Evolutionary conservation across 768 basidiomycete genomes (phyloP), one percentile per base, ranked within the genome.

Genomic region (Tricholoma hemisulphureum): DNA sequence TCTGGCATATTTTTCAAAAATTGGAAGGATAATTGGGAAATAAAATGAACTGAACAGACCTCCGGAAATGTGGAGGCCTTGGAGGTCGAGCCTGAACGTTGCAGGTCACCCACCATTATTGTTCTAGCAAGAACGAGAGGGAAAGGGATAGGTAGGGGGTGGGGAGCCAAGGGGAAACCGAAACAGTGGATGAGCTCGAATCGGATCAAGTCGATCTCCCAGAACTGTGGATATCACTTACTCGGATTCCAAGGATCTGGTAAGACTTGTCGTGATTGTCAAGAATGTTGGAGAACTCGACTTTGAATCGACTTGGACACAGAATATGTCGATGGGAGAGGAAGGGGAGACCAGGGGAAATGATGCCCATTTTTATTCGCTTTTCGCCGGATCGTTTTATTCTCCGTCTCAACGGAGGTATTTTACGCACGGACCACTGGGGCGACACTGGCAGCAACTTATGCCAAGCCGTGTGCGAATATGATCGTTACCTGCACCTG

Each of bases 151-250:
- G n/a, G n/a, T n/a, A n/a, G n/a, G n/a, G n/a, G 46, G 58, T 29
- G 53, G 50, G 58, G 64, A 66, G 69, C n/a, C n/a, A n/a, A 70
- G 70, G 69, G 73, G 68, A 69, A 76, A 67, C 75, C 75, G 71
- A 73, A 73, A 76, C 63, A 76, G 68, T 66, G 77, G 77, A 69
- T 59, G 63, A 45, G 63, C 21, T 55, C 45, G 65, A 69, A 72
- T 72, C 74, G 72, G 70, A 72, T 73, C 69, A 73, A 75, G 66
- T 61, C 63, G 73, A 76, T 75, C 73, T 75, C 28, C 52, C 57
- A 51, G 53, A 48, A 61, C 41, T 59, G 50, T 52, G 41, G 56
- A 58, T 73, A 73, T 74, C 74, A 66, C 64, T 70, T 58, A 32
- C 55, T 64, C 49, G 62, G 60, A 53, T 58, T 43, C 63, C 61